Conservation (phyloP, 2,329 filamentous ascomycete genomes). For the Aspergillus viridinutans region DNA sequence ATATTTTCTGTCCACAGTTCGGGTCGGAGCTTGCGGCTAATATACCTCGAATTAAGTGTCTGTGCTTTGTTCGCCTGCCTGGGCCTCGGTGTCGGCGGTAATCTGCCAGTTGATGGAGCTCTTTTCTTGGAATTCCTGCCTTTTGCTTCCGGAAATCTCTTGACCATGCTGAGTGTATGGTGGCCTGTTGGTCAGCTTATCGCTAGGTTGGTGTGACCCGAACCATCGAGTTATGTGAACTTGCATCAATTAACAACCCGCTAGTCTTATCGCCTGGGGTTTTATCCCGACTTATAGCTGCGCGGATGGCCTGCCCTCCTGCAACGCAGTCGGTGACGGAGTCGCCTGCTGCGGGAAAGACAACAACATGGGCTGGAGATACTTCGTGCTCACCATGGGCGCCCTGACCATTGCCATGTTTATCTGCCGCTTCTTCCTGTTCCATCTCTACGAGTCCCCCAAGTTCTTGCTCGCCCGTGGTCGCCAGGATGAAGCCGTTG, state of each 20-base stretch:
- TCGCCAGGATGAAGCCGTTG: conserved; percentile 72
- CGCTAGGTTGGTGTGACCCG: conserved; percentile 39
- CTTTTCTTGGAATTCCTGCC: conserved; percentile 82
- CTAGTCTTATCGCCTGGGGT: conserved; percentile 61
- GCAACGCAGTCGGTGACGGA: conserved; percentile 23
- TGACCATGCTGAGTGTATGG: conserved; percentile 79
- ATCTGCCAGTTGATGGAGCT: conserved; percentile 73
- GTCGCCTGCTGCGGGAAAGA: conserved; percentile 43
- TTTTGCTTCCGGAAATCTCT: conserved; percentile 64
- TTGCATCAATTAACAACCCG: not conserved
- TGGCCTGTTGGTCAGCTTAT: conserved; percentile 80
- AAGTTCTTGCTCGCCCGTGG: conserved; percentile 77
- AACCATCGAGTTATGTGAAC: not conserved
- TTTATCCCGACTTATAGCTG: conserved; percentile 67
- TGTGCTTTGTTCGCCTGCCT: conserved; percentile 59
- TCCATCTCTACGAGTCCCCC: conserved; percentile 78
- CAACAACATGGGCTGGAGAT: conserved; percentile 69
- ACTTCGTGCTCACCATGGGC: conserved; percentile 67
- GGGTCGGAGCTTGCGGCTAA: not conserved
- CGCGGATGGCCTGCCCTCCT: conserved; percentile 25
- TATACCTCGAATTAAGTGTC: conserved; percentile 34
- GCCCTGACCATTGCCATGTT: conserved; percentile 73
- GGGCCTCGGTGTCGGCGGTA: conserved; percentile 69
- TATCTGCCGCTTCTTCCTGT: conserved; percentile 70
- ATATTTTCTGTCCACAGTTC: conserved; percentile 17